Percentiles rank a stretch among this genome's conserved stretches.
Conservation (phyloP, 768 basidiomycete species). For the Suillus spraguei region DNA sequence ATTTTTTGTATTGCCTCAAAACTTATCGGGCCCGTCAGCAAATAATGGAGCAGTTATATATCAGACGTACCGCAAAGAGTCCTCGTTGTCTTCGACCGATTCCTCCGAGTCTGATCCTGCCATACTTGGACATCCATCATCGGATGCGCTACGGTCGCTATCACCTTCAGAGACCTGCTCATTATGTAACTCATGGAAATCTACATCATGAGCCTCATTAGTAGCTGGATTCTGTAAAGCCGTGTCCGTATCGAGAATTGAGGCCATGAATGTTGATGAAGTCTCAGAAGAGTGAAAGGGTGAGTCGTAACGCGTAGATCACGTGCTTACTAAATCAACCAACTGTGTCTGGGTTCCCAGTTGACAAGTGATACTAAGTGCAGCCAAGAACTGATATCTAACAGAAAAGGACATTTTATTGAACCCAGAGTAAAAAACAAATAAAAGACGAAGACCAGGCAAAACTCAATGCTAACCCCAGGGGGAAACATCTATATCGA, state of each 20-base stretch:
- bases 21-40: constrained; percentile 16
- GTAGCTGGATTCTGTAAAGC: neutral
- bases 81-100: constrained; percentile 19
- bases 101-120: constrained; percentile 10
- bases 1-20: constrained; percentile 27
- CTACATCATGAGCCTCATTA: neutral
- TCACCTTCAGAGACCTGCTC: neutral
- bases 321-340: constrained; percentile 2
- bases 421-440: neutral
- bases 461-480: constrained; percentile 32
- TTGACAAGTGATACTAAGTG: no score
- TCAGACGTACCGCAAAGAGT: constrained; percentile 15
- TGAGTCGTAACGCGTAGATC: constrained; percentile 2
- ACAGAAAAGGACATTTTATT: neutral
- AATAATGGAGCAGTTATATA: neutral
- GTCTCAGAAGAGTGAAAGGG: neutral
- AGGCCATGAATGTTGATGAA: neutral
- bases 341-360: no score
- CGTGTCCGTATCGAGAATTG: neutral
- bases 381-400: neutral
- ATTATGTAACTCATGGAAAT: neutral
- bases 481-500: constrained; percentile 50
- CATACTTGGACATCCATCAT: no score
- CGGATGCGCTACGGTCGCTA: neutral
- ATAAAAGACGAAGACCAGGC: neutral